Conservation (phyloP, 306 rosid genomes). For the Potentilla sterilis region DNA sequence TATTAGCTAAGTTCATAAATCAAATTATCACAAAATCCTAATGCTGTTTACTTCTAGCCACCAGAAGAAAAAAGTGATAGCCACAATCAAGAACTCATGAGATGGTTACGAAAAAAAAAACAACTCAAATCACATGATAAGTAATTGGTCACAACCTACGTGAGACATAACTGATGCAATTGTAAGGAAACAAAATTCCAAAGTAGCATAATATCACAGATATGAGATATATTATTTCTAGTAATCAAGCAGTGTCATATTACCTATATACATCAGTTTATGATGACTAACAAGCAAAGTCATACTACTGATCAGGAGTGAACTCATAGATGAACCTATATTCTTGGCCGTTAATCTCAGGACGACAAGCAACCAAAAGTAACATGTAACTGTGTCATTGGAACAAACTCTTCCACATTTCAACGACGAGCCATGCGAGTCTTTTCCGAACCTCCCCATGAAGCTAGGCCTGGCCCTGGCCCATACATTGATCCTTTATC, state of each 20-base stretch:
- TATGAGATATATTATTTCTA: slow-evolving; percentile 17
- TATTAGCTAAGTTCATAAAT: slow-evolving; percentile 8
- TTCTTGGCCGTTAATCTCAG: slow-evolving; percentile 29
- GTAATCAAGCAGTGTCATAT: slow-evolving; percentile 25
- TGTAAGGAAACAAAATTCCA: neutral
- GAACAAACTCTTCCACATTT: slow-evolving; percentile 32
- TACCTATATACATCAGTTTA: slow-evolving; percentile 43
- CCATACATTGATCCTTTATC: slow-evolving; percentile 64
- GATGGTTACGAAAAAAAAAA: slow-evolving; percentile 4
- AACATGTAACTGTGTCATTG: slow-evolving; percentile 30
- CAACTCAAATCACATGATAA: slow-evolving; percentile 6
- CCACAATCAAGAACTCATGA: neutral
- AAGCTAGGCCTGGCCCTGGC: slow-evolving; percentile 38
- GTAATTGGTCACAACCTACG: slow-evolving; percentile 6
- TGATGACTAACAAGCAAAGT: slow-evolving; percentile 36
- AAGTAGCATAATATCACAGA: neutral
- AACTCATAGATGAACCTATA: slow-evolving; percentile 45
- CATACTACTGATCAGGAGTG: slow-evolving; percentile 36
- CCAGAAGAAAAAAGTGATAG: slow-evolving; percentile 16
- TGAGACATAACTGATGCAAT: slow-evolving; percentile 11
- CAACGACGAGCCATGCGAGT: slow-evolving; percentile 66
- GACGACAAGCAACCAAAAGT: slow-evolving; percentile 31
- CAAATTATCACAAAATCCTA: neutral
- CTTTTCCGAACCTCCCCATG: slow-evolving; percentile 70
- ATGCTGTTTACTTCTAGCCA: slow-evolving; percentile 15